These are phyloP conservation scores for Pichia membranifaciens DNA, from an alignment of 805 yeast species.

Conservation along the genomic window DNA sequence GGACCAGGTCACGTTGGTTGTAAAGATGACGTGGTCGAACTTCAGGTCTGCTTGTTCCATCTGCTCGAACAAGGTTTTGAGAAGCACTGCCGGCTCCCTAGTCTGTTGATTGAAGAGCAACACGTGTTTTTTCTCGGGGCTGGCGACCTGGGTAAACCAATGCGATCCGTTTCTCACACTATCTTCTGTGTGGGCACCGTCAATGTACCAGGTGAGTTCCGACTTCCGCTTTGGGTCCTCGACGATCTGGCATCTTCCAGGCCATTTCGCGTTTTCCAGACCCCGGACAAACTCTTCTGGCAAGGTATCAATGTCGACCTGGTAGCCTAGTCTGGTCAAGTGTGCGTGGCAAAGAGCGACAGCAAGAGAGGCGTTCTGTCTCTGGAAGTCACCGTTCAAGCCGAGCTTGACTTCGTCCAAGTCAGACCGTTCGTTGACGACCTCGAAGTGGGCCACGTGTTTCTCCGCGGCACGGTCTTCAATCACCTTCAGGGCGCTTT, in stretches of 20 bases:
- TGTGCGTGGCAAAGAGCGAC: constrained; percentile 61
- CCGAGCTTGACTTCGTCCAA: constrained; percentile 50
- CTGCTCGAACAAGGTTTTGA: constrained; percentile 45
- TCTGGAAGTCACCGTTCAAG: constrained; percentile 79
- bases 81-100: constrained; percentile 68
- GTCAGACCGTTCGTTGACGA: constrained; percentile 44
- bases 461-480: constrained; percentile 65
- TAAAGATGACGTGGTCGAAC: constrained; percentile 76
- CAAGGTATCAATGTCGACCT: constrained; percentile 29
- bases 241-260: constrained; percentile 89
- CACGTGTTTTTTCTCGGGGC: constrained; percentile 33
- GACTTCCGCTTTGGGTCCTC: constrained; percentile 33
- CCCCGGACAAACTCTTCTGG: constrained; percentile 54
- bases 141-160: constrained; percentile 58
- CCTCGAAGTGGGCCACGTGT: constrained; percentile 39
- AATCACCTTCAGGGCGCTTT: constrained; percentile 50
- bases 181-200: constrained; percentile 95
- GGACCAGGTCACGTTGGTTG: constrained; percentile 90
- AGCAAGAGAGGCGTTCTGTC: constrained; percentile 82
- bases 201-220: constrained; percentile 70
- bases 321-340: constrained; percentile 43
- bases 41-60: constrained; percentile 33
- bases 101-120: constrained; percentile 92
- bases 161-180: constrained; percentile 73
- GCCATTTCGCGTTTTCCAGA: constrained; percentile 70